phyloP scores from a whole-genome alignment of 2,329 filamentous ascomycete species.

The Colletotrichum noveboracense region DNA sequence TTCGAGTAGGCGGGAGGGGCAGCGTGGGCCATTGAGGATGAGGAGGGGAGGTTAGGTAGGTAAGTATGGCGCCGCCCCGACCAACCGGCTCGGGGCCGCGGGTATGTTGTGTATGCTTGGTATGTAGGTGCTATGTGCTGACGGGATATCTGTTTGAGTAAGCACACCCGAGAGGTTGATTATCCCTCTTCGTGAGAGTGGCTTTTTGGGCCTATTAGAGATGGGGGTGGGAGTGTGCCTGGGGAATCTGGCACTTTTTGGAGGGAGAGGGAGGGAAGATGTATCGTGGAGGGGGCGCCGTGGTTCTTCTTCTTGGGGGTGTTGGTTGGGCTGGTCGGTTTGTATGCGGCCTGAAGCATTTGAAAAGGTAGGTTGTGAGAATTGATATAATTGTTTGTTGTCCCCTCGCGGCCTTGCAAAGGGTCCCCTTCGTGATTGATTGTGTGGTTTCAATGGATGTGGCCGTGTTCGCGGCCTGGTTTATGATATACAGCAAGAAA shows the following conservation, averaged over 20 bases:
- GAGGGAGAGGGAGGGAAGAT: not conserved
- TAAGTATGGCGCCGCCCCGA: not conserved
- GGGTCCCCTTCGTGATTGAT: not conserved
- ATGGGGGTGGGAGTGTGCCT: not conserved
- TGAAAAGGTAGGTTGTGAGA: not conserved
- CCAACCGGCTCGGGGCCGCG: conserved; percentile 10
- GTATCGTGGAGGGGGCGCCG: not conserved
- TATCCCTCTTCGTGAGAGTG: not conserved
- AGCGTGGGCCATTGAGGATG: not conserved
- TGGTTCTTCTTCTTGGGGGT: not conserved
- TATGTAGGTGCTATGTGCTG: not conserved
- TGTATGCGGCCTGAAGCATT: not conserved
- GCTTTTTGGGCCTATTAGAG: not conserved
- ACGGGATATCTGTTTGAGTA: not conserved
- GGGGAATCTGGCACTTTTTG: not conserved
- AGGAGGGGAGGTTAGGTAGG: not conserved
- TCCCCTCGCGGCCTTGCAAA: not conserved
- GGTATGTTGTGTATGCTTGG: not conserved
- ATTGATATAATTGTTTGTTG: not conserved
- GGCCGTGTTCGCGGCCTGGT: not conserved
- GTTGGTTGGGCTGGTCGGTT: not conserved
- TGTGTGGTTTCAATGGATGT: not conserved
- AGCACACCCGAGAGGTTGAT: not conserved
- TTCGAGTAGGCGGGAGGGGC: not conserved
- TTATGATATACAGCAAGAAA: not conserved